Evolutionary conservation across 352 stramenopile genomes (phyloP), one percentile per base, ranked within the genome.

Genomic region (Phytophthora lateralis): DNA sequence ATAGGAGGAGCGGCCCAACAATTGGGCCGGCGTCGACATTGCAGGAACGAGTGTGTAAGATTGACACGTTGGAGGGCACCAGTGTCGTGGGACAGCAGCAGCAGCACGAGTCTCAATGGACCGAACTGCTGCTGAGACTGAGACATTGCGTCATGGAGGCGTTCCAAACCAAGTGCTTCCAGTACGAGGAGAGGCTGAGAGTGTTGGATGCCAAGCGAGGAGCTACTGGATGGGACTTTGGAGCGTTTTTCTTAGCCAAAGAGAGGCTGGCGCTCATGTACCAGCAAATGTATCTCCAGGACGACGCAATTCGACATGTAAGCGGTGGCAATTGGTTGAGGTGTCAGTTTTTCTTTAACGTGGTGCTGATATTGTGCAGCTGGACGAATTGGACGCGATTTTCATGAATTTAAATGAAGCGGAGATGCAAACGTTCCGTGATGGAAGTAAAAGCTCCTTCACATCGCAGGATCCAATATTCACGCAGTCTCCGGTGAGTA

Each of bases 251-350:
- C 43, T 44, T 89, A 11, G 81, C 84, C 4, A 95, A 95, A 51
- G 87, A 95, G 35, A 71, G 70, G 6, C 60, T 96, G 15, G 87
- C 87, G 6, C 64, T 92, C 51, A 89, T 93, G 80, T 96, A 94
- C 55, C 83, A 91, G 57, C 85, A 94, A 51, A 88, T 85, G 63
- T 89, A 88, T 66, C 53, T 96, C 5, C 77, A 91, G 8, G 87
- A 96, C 47, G 85, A 95, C 48, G 80, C 81, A 1, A 88, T 93
- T 51, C 73, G 86, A 49, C 84, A 95, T 53, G 86, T 95, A 81
- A 24, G 77, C 45, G 27, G 12, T 41, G 15, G n/a, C n/a, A n/a
- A 14, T 9, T 17, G 18, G 26, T 9, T 18, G 18, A 26, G 14
- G 24, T 46, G 20, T 39, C 30, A 2, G 10, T 14, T n/a, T 35